Evolutionary conservation across 305 asterid species (phyloP), one percentile per base, ranked within the genome.

Genomic region (Plantago coronopus): DNA sequence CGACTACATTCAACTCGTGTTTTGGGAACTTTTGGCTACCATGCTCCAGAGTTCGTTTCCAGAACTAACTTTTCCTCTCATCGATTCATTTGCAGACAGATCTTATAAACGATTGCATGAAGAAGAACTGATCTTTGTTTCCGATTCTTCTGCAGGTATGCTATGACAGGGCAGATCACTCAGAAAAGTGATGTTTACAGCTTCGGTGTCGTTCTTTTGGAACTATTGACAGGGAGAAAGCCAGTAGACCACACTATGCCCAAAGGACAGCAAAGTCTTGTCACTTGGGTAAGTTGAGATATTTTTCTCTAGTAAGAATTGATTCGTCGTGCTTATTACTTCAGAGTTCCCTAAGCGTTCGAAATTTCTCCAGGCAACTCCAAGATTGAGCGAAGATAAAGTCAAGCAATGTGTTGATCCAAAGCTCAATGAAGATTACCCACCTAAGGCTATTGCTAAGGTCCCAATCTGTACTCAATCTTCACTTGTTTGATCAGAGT

Each of bases 171-270:
- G 2, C 95, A 86, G 63, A 82, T 89, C 47, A 89, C 95, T 1
- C 97, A 86, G 69, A 89, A 89, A 65, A 89, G 95, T 54, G 95
- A 89, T 12, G 95, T 89, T 48, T 89, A 89, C 63, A 89, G 97
- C 62, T 89, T 89, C 4, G 96, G 96, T 11, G 96, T 89, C 0
- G 95, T 89, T 58, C 91, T 89, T 63, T 66, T 86, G 43, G 95
- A 86, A 54, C 86, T 82, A 54, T 66, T 89, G 58, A 86, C 95
- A 0, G 95, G 97, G 66, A 79, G 95, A 70, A 89, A 89, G 62
- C 95, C 97, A 0, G 97, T 86, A 17, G 96, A 89, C 69, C 96
- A 89, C 78, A 89, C 96, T 17, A 86, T 89, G 97, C 97, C 97
- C 17, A 86, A 86, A 70, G 96, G 96, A 16, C 95, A 89, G 62